Evolutionary conservation across 148 eudicot species (phyloP), one percentile per base, ranked within the genome.

Genomic region (Fagopyrum homotropicum): DNA sequence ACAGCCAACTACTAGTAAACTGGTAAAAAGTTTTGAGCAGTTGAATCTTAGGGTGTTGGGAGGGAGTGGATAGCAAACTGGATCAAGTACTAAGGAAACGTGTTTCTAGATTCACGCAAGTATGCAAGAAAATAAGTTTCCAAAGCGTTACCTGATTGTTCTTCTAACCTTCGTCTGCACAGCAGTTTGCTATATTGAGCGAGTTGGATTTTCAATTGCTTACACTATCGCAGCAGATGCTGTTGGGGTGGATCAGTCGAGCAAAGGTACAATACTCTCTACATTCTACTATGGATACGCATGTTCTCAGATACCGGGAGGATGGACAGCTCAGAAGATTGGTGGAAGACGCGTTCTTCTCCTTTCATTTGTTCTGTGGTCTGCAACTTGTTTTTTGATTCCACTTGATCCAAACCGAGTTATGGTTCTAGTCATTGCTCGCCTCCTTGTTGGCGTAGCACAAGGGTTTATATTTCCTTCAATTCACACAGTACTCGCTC

Each of bases 181-280:
- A 26, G 84, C 82, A 7, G 98, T 93, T 43, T 93, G 98, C 85
- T 93, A 93, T 83, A 79, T 93, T 9, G 98, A 93, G 83, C 90
- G 98, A 16, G 98, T 93, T 74, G 98, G 98, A 54, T 93, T 93
- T 83, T 93, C 98, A 50, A 91, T 93, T 45, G 97, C 98, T 26
- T 93, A 93, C 77, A 90, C 95, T 40, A 84, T 84, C 45, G 95
- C 95, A 74, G 95, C 95, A 73, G 95, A 90, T 85, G 91, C 87
- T 48, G 88, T 81, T 45, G 91, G 89, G 51, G 90, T 90, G 22
- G 85, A 79, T 64, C 95, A 93, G 72, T 84, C 94, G 22, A 93
- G 89, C 80, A 93, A 93, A 85, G 98, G 98, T 81, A 84, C 84
- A 15, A 91, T 93, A 77, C 94, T 93, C 69, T 93, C 98, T 2